These are phyloP conservation scores for Ajuga reptans DNA, from an alignment of 305 asterid species.

Conservation along the genomic window DNA sequence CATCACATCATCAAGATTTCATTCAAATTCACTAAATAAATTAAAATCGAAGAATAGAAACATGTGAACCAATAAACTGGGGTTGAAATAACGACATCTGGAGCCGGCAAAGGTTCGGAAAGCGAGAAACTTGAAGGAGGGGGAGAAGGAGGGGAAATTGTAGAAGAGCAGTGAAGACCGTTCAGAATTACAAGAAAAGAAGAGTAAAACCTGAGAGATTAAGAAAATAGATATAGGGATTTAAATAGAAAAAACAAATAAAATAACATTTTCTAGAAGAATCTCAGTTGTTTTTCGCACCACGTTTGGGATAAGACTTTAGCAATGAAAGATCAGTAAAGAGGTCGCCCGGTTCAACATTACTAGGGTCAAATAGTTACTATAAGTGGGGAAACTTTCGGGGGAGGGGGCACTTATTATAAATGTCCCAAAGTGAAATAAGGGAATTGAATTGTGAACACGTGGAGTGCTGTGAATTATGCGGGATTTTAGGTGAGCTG, in stretches of 20 bases:
- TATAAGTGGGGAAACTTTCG: not conserved
- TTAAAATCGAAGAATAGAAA: not conserved
- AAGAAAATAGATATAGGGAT: not conserved
- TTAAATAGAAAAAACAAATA: not conserved
- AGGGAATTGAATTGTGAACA: not conserved
- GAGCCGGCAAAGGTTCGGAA: not conserved
- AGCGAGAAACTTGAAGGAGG: not conserved
- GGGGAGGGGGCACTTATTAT: not conserved
- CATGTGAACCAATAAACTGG: not conserved
- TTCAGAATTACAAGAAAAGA: not conserved
- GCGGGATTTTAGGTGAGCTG: not conserved
- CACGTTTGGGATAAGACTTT: not conserved
- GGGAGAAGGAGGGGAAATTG: not conserved
- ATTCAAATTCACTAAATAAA: not conserved
- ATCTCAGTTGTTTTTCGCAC: not conserved
- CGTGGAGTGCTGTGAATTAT: not conserved
- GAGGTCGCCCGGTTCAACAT: not conserved
- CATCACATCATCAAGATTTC: not conserved
- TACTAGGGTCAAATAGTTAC: not conserved
- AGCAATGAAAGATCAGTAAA: not conserved
- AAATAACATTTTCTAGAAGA: not conserved
- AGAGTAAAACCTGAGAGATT: not conserved
- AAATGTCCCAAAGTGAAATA: not conserved
- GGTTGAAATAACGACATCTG: not conserved
- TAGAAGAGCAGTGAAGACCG: not conserved